Percentiles rank a stretch among this genome's conserved stretches.
Evolutionary conservation across 2,329 filamentous ascomycete genomes (phyloP).

Genomic region (Pyricularia pennisetigena): DNA sequence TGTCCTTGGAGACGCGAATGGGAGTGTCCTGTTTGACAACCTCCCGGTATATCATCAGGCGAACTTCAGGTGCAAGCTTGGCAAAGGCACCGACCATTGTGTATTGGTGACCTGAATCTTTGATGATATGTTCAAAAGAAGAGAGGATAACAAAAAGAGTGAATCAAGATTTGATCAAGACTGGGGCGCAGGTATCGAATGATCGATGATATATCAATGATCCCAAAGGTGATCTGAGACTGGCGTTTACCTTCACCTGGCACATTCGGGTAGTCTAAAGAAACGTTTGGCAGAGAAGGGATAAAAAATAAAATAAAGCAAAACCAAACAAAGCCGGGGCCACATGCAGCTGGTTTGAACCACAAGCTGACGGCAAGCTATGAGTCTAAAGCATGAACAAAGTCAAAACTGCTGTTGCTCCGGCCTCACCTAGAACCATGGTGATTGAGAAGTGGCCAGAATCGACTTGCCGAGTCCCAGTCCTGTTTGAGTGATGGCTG

Average conservation of each 20-base stretch:
- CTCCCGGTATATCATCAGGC: conserved; percentile 2
- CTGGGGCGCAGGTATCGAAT: neutral
- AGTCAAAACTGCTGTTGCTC: neutral
- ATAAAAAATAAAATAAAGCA: neutral
- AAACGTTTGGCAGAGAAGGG: neutral
- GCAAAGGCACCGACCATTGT: neutral
- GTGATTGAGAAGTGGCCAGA: neutral
- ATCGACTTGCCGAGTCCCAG: neutral
- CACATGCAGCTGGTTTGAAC: neutral
- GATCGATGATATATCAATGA: neutral
- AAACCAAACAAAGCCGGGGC: neutral
- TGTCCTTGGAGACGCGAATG: conserved; percentile 1
- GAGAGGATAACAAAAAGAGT: neutral
- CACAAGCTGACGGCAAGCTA: neutral
- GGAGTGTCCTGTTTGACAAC: neutral
- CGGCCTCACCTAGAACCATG: neutral
- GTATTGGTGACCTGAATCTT: neutral
- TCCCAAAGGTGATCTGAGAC: neutral
- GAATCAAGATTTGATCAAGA: neutral
- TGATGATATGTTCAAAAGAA: neutral
- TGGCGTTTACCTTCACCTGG: neutral
- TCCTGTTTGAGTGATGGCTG: neutral
- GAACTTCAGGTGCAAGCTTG: neutral
- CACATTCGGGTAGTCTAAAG: neutral
- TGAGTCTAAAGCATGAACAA: neutral